These are phyloP conservation scores for Fusarium anguioides DNA, from an alignment of 2,329 filamentous ascomycete species.

Conservation along the genomic window DNA sequence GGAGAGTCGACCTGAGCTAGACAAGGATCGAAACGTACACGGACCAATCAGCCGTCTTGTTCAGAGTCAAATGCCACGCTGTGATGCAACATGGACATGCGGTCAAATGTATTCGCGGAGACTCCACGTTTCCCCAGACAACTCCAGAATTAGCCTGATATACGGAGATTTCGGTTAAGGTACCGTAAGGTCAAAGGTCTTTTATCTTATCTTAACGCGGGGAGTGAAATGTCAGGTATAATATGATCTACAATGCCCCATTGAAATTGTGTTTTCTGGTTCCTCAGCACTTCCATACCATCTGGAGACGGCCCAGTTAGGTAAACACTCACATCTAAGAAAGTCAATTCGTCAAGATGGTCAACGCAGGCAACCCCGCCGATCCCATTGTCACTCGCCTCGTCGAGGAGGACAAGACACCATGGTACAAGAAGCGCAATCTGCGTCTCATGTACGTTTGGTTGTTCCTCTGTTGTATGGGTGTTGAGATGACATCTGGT, in stretches of 20 bases:
- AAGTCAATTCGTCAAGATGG: slow-evolving; percentile 21
- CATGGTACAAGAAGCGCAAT: slow-evolving; percentile 67
- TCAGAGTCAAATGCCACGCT: slow-evolving; percentile 21
- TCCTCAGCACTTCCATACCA: neutral
- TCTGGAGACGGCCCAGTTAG: neutral
- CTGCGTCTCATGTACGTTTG: slow-evolving; percentile 62
- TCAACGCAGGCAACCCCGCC: slow-evolving; percentile 34
- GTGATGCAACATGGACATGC: slow-evolving; percentile 12
- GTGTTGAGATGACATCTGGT: slow-evolving; percentile 67
- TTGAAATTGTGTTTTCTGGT: neutral
- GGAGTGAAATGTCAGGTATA: slow-evolving; percentile 7
- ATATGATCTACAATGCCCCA: slow-evolving; percentile 27
- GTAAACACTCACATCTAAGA: neutral
- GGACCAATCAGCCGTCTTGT: slow-evolving; percentile 16
- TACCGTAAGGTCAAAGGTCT: slow-evolving; percentile 3
- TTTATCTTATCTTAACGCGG: slow-evolving; percentile 6
- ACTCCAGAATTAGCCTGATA: slow-evolving; percentile 14
- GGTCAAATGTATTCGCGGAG: slow-evolving; percentile 20
- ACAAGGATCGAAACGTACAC: neutral
- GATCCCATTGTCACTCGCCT: slow-evolving; percentile 48
- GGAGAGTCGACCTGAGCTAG: slow-evolving; percentile 8
- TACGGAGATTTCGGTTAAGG: slow-evolving; percentile 26
- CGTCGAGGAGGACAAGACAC: slow-evolving; percentile 47
- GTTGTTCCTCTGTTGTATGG: slow-evolving; percentile 65
- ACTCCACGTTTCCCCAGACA: slow-evolving; percentile 31